These are phyloP conservation scores for Antarctomyces pellizariae DNA, from an alignment of 495 filamentous ascomycete species.

Conservation along the genomic window DNA sequence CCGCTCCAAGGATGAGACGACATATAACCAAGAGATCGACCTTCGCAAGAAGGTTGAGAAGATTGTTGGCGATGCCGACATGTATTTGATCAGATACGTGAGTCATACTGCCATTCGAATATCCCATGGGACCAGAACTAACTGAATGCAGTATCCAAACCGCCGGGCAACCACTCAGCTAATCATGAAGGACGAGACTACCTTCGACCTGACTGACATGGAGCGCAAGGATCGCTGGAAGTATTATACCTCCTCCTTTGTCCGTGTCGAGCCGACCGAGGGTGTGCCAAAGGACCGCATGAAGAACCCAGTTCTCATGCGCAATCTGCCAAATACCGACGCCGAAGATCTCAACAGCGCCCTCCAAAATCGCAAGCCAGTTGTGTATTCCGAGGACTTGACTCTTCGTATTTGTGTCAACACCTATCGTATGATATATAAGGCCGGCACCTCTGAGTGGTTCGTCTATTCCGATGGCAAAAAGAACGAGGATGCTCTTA, in stretches of 20 bases:
- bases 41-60: slow-evolving; percentile 74
- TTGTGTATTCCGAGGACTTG: slow-evolving; percentile 48
- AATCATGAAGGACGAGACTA: slow-evolving; percentile 58
- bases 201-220: slow-evolving; percentile 44
- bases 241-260: slow-evolving; percentile 82
- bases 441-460: slow-evolving; percentile 34
- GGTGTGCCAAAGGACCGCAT: slow-evolving; percentile 42
- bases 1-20: slow-evolving; percentile 56
- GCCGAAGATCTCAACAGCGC: slow-evolving; percentile 19
- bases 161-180: slow-evolving; percentile 40
- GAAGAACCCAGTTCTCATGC: slow-evolving; percentile 42
- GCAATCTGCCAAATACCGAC: slow-evolving; percentile 37
- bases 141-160: slow-evolving; percentile 26
- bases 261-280: slow-evolving; percentile 74
- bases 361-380: slow-evolving; percentile 23
- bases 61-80: slow-evolving; percentile 67
- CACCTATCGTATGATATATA: slow-evolving; percentile 60
- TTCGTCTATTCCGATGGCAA: slow-evolving; percentile 21
- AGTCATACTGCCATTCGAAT: slow-evolving; percentile 15
- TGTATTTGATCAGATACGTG: slow-evolving; percentile 71
- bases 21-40: slow-evolving; percentile 61
- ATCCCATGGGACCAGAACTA: slow-evolving; percentile 1
- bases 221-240: slow-evolving; percentile 44
- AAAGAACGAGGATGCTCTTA: slow-evolving; percentile 13
- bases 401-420: slow-evolving; percentile 59